phyloP scores from a whole-genome alignment of 257 asterid species.

The Lycium barbarum region DNA sequence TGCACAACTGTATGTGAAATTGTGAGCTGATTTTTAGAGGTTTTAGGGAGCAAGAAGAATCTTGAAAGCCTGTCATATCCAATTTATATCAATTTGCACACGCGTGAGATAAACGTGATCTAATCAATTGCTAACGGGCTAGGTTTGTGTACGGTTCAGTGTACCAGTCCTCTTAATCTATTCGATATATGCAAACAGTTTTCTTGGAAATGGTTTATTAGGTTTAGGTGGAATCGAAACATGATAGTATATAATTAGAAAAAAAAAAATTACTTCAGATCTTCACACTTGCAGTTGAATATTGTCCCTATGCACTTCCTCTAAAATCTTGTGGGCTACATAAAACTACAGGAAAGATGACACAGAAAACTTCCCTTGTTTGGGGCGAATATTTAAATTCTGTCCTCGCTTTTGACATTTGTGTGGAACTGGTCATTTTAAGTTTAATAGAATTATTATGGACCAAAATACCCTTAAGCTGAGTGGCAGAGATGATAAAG shows the following conservation, averaged over 20 bases:
- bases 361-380: not conserved
- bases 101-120: not conserved
- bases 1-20: not conserved
- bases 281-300: not conserved
- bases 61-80: conserved; percentile 19
- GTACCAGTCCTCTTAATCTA: not conserved
- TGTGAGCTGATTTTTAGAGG: not conserved
- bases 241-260: not conserved
- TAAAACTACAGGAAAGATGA: not conserved
- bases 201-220: not conserved
- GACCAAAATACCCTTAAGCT: too few species aligned
- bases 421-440: too few species aligned
- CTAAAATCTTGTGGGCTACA: not conserved
- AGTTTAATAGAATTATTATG: too few species aligned
- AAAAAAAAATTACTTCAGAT: not conserved
- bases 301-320: not conserved
- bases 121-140: not conserved
- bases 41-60: conserved; percentile 5
- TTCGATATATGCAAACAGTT: not conserved
- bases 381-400: too few species aligned
- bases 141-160: not conserved
- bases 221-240: not conserved
- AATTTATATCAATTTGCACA: conserved; percentile 16
- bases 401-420: too few species aligned
- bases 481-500: too few species aligned